Evolutionary conservation across 805 yeast genomes (phyloP).

Genomic region (Suhomyces kilbournensis): DNA sequence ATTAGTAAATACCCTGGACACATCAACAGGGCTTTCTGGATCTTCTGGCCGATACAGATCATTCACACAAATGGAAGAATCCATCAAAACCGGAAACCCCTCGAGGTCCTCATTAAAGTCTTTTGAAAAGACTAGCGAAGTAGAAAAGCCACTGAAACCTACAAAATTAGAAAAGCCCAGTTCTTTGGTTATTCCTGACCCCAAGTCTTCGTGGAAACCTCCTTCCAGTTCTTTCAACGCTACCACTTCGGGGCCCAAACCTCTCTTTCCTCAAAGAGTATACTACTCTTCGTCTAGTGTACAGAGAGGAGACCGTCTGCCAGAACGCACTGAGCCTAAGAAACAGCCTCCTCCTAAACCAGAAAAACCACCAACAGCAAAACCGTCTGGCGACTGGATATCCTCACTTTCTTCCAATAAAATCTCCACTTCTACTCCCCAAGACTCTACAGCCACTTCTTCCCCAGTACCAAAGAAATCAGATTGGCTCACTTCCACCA

Average conservation of each 20-base stretch:
- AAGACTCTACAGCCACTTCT: constrained; percentile 2
- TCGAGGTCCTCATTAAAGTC: too few relatives aligned
- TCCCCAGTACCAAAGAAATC: constrained; percentile 5
- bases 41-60: constrained; percentile 10
- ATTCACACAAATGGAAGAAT: constrained; percentile 9
- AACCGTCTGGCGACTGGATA: constrained; percentile 6
- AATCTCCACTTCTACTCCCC: constrained; percentile 6
- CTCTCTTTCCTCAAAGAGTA: constrained; percentile 12
- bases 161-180: neutral
- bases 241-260: constrained; percentile 7
- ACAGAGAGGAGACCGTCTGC: constrained; percentile 5
- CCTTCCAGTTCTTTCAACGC: neutral
- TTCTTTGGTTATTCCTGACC: too few relatives aligned
- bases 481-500: constrained; percentile 14
- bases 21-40: too few relatives aligned
- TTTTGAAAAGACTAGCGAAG: neutral
- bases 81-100: neutral
- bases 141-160: too few relatives aligned
- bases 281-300: constrained; percentile 11
- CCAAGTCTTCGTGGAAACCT: neutral
- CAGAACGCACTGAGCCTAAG: neutral
- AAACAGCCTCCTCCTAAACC: constrained; percentile 1
- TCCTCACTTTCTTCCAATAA: constrained; percentile 7
- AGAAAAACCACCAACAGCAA: constrained; percentile 1
- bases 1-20: too few relatives aligned